phyloP scores from a whole-genome alignment of 73 alveolate genomes.

The Paraurostyla sp. region DNA sequence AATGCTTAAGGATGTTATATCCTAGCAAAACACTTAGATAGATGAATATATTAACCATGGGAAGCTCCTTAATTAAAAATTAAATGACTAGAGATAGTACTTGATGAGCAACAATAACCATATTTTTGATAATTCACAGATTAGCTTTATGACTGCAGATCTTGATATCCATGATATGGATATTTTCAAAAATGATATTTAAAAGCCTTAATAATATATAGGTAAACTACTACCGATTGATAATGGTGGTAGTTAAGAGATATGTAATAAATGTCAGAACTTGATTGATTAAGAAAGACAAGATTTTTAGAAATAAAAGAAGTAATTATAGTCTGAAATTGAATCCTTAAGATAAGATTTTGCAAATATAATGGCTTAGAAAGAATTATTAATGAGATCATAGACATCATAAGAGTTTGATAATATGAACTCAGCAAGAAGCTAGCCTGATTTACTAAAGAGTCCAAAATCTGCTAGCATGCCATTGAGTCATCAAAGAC shows the following conservation, averaged over 20 bases:
- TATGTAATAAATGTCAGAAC: neutral
- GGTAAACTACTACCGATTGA: neutral
- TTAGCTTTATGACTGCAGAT: constrained; percentile 49
- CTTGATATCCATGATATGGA: constrained; percentile 1
- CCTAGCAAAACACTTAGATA: neutral
- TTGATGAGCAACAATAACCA: neutral
- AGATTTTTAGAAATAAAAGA: neutral
- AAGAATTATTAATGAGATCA: neutral
- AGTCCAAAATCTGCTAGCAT: constrained; percentile 3
- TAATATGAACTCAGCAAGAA: constrained; percentile 17
- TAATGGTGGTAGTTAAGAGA: neutral
- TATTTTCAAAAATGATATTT: neutral
- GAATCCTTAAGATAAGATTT: constrained; percentile 13
- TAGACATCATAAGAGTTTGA: neutral
- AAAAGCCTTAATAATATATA: neutral
- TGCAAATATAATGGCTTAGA: neutral
- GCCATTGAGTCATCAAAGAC: neutral
- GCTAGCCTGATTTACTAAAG: neutral
- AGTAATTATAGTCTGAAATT: neutral
- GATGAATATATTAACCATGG: constrained; percentile 19
- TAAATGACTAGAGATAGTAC: constrained; percentile 8
- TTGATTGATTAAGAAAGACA: constrained; percentile 3
- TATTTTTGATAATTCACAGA: constrained; percentile 23
- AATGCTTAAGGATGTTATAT: constrained; percentile 17
- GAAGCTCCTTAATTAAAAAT: constrained; percentile 1